phyloP scores from a whole-genome alignment of 208 protist genomes.

The Trypanosoma vivax region DNA sequence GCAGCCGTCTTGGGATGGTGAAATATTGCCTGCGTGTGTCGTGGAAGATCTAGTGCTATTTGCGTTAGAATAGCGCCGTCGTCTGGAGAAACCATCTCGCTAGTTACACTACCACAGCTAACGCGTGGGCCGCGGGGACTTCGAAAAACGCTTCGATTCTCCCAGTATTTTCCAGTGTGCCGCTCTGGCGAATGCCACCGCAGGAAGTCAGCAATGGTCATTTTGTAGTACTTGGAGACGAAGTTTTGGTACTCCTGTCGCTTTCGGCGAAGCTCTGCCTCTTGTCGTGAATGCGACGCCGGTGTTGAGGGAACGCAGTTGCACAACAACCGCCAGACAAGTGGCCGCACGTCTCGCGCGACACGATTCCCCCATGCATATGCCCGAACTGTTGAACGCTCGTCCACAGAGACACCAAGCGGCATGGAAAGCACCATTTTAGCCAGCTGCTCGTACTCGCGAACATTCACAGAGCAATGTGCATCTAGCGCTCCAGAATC shows the following conservation, averaged over 20 bases:
- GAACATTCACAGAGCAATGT: neutral
- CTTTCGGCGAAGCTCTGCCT: slow-evolving; percentile 50
- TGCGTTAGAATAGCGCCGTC: slow-evolving; percentile 60
- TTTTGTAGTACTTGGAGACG: slow-evolving; percentile 37
- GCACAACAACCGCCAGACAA: slow-evolving; percentile 60
- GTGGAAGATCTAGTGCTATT: slow-evolving; percentile 71
- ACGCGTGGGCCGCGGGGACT: too few species aligned
- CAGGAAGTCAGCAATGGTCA: slow-evolving; percentile 16
- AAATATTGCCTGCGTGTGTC: slow-evolving; percentile 59
- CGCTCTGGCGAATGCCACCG: neutral
- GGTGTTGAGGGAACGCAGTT: slow-evolving; percentile 30
- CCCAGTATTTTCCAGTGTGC: too few species aligned
- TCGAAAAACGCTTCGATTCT: too few species aligned
- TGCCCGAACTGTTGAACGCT: slow-evolving; percentile 37
- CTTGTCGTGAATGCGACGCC: slow-evolving; percentile 28
- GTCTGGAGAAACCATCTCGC: slow-evolving; percentile 15
- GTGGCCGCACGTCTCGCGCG: slow-evolving; percentile 32
- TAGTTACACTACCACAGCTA: neutral
- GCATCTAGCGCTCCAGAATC: neutral
- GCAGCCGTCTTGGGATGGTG: slow-evolving; percentile 29
- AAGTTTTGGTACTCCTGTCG: slow-evolving; percentile 54
- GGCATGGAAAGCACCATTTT: slow-evolving; percentile 12
- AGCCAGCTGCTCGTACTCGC: slow-evolving; percentile 18
- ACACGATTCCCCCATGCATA: slow-evolving; percentile 45
- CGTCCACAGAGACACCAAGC: slow-evolving; percentile 40